Base-by-base conservation (phyloP, 2,329 filamentous ascomycete genomes). In the Pseudocercospora crystallina region DNA sequence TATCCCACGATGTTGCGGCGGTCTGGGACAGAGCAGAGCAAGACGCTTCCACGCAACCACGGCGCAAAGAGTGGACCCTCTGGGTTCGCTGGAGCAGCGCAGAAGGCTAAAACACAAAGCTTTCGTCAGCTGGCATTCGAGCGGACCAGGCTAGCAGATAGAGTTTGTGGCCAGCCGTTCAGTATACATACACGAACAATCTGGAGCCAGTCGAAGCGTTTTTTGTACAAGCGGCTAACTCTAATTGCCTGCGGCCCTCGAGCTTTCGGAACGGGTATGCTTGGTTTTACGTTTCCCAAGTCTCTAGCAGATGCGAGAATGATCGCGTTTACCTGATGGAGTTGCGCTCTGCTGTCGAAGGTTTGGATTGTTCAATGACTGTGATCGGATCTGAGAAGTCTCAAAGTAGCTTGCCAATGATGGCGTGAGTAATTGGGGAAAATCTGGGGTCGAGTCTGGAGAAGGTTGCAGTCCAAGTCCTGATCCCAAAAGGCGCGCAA, bases 391-490 rank as follows among this genome's bases (percentile, higher is more conserved):
- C 20, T 26, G 20, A 26, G 20, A 26, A 26, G 20, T 26, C 20
- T 26, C 20, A 43, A 47, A 30, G 43, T 48, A 36, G 32, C 41
- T 33, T 47, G 54, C 48, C 52, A 50, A 52, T 53, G 45, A 46
- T 31, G 14, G 34, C 35, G 35, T 39, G 42, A 40, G 50, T 46
- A 49, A 34, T 44, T 57, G 57, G 60, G 56, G 54, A 51, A 58
- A 62, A 58, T 55, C 57, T 57, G 59, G 59, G 59, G 57, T 45
- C 17, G 12, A 36, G 8, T 58, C 53, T 58, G 57, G 58, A 60
- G 58, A 58, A 59, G 56, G 45, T 45, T 60, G 52, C 40, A 47
- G 54, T 47, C 41, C 41, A 32, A 8, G 15, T 5, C 20, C 13
- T 32, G 13, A 43, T 43, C 35, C 17, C 13, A 38, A 17, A 38